Conservation (phyloP, 495 filamentous ascomycete genomes). For the Delitschia confertaspora region DNA sequence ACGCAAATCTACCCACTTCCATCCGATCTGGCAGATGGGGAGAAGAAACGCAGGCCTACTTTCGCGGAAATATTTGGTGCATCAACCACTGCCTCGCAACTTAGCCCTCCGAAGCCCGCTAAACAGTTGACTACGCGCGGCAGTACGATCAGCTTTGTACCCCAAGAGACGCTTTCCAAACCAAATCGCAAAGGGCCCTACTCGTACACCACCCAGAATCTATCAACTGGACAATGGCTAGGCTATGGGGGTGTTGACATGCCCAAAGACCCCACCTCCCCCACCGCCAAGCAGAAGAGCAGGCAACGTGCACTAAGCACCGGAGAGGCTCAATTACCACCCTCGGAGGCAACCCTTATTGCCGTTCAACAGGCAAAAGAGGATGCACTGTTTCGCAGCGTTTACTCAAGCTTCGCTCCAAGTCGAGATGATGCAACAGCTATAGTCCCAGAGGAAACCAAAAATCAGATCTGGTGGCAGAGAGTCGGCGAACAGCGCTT, state of each 20-base stretch:
- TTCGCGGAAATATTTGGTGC: slow-evolving; percentile 75
- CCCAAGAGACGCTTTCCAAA: slow-evolving; percentile 43
- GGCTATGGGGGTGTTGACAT: slow-evolving; percentile 47
- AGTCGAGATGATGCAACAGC: slow-evolving; percentile 69
- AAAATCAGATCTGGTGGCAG: slow-evolving; percentile 81
- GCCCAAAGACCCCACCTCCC: slow-evolving; percentile 48
- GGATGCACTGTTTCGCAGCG: slow-evolving; percentile 67
- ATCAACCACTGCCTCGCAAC: slow-evolving; percentile 52
- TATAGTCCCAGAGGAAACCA: slow-evolving; percentile 58
- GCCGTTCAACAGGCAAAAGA: slow-evolving; percentile 54
- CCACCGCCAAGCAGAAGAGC: slow-evolving; percentile 55
- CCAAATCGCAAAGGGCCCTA: slow-evolving; percentile 46
- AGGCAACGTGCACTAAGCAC: slow-evolving; percentile 63
- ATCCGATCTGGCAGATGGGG: slow-evolving; percentile 30
- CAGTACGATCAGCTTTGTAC: slow-evolving; percentile 48
- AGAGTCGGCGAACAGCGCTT: slow-evolving; percentile 57
- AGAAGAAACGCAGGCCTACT: slow-evolving; percentile 47
- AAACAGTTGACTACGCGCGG: slow-evolving; percentile 53
- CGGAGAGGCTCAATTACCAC: slow-evolving; percentile 49
- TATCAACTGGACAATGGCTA: slow-evolving; percentile 58
- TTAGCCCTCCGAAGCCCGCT: slow-evolving; percentile 64
- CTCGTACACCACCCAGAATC: slow-evolving; percentile 40
- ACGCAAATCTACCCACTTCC: slow-evolving; percentile 57
- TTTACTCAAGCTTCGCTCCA: slow-evolving; percentile 83
- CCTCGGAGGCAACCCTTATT: slow-evolving; percentile 34